phyloP scores from a whole-genome alignment of 352 stramenopile genomes.

The Phytopythium ostracodes region DNA sequence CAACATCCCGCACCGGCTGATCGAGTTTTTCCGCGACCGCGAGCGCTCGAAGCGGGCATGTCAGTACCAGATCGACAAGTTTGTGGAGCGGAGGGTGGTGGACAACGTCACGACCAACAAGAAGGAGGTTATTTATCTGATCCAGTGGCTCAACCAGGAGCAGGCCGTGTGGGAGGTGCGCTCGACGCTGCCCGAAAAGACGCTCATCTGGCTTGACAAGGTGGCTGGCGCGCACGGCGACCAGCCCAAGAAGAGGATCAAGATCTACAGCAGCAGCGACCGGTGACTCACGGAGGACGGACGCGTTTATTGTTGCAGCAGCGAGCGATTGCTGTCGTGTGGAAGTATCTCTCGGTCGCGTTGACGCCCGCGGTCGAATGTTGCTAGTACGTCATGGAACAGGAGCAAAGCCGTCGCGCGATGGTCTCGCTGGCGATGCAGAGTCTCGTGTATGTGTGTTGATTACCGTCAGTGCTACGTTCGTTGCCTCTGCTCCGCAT shows the following conservation, averaged over 20 bases:
- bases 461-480: too few species aligned
- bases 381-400: neutral
- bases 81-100: slow-evolving; percentile 44
- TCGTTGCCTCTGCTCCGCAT: neutral
- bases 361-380: neutral
- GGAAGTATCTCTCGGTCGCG: neutral
- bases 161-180: slow-evolving; percentile 49
- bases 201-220: slow-evolving; percentile 68
- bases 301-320: neutral
- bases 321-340: neutral
- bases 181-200: slow-evolving; percentile 47
- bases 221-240: slow-evolving; percentile 28
- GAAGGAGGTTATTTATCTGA: slow-evolving; percentile 64
- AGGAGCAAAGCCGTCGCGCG: neutral
- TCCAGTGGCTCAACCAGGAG: slow-evolving; percentile 58
- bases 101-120: slow-evolving; percentile 53
- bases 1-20: slow-evolving; percentile 62
- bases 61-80: slow-evolving; percentile 53
- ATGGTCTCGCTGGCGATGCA: neutral
- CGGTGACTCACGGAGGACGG: slow-evolving; percentile 2
- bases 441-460: neutral
- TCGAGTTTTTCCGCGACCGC: slow-evolving; percentile 54
- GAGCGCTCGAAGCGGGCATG: slow-evolving; percentile 43
- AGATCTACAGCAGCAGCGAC: slow-evolving; percentile 9
- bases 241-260: slow-evolving; percentile 33